Evolutionary conservation across 352 stramenopile species (phyloP), one percentile per base, ranked within the genome.

Genomic region (Globisporangium solare): DNA sequence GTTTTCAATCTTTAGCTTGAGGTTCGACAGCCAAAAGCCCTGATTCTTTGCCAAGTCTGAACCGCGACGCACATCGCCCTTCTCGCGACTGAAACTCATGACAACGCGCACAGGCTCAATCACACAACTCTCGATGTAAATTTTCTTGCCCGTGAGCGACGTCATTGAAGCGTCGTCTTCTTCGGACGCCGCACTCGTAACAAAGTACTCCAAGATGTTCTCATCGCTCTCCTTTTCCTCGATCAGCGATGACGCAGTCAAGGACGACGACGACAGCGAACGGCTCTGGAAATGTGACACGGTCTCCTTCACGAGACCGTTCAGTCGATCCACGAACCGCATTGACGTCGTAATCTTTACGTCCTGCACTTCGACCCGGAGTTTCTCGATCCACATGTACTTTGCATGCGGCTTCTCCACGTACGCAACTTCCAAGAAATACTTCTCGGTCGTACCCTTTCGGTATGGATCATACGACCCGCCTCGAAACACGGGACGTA

Each of bases 1-100:
- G 58, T 92, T 90, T 43, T 94, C 83, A 55, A 94, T 92, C 69
- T 90, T 86, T 51, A 94, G 58, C 61, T 92, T 92, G 14, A 94
- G 68, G 57, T 92, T 87, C 0, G 77, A 74, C 13, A 94, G 66
- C 84, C 82, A 94, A 43, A 92, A 94, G 2, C 76, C 69, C 24
- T 73, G 68, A 27, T 62, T 73, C 7, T 32, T 55, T 27, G 24
- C 24, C 54, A 3, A 20, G 20, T 53, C 49, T 27, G 24, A 27
- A 18, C 32, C 42, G 61, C 43, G 67, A 41, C 58, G 63, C 18
- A 69, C 66, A 51, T 90, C 73, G 45, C 74, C 73, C 57, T 88
- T 88, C 39, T 88, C 80, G 20, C 80, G 78, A 20, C 70, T 83
- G 41, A 94, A 94, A 47, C 78, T 92, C 32, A 94, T 77, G 15